A percentile compares a stretch with the other conserved stretches of the same genome.
These are phyloP conservation scores for Rhodosporidiobolus sp. DNA, from an alignment of 768 basidiomycete genomes.

Conservation along the genomic window DNA sequence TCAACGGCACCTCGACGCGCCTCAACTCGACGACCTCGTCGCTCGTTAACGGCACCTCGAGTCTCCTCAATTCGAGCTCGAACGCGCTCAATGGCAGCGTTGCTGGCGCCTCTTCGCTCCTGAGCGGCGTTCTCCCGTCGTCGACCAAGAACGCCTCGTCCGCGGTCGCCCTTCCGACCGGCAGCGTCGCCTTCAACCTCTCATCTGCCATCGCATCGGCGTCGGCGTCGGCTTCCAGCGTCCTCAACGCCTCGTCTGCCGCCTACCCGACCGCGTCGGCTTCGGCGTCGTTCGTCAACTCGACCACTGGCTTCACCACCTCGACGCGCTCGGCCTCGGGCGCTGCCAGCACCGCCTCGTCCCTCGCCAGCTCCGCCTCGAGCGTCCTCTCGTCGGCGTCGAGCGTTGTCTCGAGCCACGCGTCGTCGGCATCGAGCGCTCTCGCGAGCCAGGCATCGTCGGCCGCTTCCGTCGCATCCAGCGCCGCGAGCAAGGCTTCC, in stretches of 20 bases:
- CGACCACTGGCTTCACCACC: neutral
- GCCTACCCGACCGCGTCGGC: neutral
- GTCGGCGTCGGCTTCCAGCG: neutral
- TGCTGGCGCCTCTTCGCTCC: neutral
- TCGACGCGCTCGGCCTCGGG: neutral
- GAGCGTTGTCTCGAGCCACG: neutral
- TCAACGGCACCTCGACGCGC: neutral
- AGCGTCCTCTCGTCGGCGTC: neutral
- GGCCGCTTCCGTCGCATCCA: neutral
- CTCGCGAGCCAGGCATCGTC: neutral
- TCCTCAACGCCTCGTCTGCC: neutral
- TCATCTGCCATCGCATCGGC: neutral
- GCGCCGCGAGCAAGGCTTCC: neutral
- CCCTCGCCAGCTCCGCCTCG: neutral
- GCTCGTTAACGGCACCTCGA: neutral
- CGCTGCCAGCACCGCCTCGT: neutral
- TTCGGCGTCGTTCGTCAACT: conserved; percentile 4
- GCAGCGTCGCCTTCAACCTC: neutral
- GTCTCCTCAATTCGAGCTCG: neutral
- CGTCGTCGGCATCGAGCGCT: neutral
- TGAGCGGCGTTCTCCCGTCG: conserved; percentile 1
- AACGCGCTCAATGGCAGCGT: neutral
- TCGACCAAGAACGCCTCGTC: conserved; percentile 1
- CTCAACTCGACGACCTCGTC: neutral
- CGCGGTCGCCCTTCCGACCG: neutral